Evolutionary conservation across 1,139 yeast species (phyloP).

Genomic region (Sugiyamaella neomexicana): DNA sequence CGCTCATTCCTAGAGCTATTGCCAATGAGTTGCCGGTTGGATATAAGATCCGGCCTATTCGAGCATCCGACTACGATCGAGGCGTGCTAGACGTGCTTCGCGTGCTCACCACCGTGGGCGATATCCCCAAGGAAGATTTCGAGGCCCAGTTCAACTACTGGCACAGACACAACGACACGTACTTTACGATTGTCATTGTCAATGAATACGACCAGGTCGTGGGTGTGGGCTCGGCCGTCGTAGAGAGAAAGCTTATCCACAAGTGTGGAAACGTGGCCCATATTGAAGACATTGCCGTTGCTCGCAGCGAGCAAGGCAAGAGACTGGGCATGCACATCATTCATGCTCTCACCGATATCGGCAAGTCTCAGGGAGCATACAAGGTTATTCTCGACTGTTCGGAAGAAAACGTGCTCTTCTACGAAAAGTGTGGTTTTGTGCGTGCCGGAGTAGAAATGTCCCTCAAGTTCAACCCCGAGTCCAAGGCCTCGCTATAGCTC

Average conservation of each 20-base stretch:
- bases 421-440: conserved; percentile 75
- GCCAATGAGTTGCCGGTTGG: conserved; percentile 49
- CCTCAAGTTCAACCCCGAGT: conserved; percentile 32
- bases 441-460: conserved; percentile 70
- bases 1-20: conserved; percentile 35
- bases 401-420: conserved; percentile 75
- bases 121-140: conserved; percentile 47
- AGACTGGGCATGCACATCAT: conserved; percentile 72
- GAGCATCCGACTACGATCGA: conserved; percentile 48
- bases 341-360: conserved; percentile 59
- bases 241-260: conserved; percentile 61
- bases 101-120: conserved; percentile 62
- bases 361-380: conserved; percentile 66
- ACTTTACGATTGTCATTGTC: conserved; percentile 56
- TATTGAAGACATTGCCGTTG: conserved; percentile 91
- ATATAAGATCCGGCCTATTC: conserved; percentile 52
- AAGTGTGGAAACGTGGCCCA: conserved; percentile 87
- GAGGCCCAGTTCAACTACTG: conserved; percentile 49
- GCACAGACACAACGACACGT: conserved; percentile 48
- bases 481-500: conserved; percentile 27
- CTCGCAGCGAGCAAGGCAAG: conserved; percentile 74
- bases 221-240: conserved; percentile 47
- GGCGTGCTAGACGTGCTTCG: conserved; percentile 53
- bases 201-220: conserved; percentile 40
- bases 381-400: conserved; percentile 90